phyloP scores from a whole-genome alignment of 441 rosid genomes.

The Biscutella laevigata region DNA sequence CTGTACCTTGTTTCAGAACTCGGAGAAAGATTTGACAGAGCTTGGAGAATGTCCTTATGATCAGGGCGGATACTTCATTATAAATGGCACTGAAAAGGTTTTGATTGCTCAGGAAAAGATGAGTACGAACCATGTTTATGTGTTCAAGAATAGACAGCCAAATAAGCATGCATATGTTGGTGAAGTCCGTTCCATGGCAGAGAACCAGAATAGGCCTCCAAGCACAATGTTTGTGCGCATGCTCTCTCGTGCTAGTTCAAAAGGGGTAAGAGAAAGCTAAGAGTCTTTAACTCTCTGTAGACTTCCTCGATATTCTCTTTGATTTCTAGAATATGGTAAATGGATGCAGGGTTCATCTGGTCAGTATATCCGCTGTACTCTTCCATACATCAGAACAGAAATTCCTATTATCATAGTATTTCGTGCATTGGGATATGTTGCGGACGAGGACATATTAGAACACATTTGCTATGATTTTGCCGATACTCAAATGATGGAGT shows the following conservation, averaged over 20 bases:
- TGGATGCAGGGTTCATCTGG: constrained; percentile 83
- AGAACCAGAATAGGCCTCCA: constrained; percentile 85
- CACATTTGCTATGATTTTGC: constrained; percentile 86
- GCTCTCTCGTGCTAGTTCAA: constrained; percentile 88
- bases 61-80: constrained; percentile 95
- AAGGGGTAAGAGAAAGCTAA: constrained; percentile 54
- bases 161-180: constrained; percentile 83
- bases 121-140: constrained; percentile 94
- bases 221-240: constrained; percentile 95
- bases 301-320: not conserved
- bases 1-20: constrained; percentile 79
- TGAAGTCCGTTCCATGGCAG: constrained; percentile 96
- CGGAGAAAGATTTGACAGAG: constrained; percentile 97
- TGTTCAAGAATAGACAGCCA: constrained; percentile 93
- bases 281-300: not conserved
- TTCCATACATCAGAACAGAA: constrained; percentile 90
- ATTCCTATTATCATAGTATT: constrained; percentile 94
- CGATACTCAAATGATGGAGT: constrained; percentile 94
- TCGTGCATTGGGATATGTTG: constrained; percentile 94
- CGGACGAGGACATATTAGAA: constrained; percentile 88
- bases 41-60: constrained; percentile 98
- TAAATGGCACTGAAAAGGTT: constrained; percentile 97
- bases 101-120: constrained; percentile 97
- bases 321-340: constrained; percentile 4
- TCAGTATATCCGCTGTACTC: constrained; percentile 85